phyloP scores from a whole-genome alignment of 2,329 filamentous ascomycete species.

The Aspergillus sp. region DNA sequence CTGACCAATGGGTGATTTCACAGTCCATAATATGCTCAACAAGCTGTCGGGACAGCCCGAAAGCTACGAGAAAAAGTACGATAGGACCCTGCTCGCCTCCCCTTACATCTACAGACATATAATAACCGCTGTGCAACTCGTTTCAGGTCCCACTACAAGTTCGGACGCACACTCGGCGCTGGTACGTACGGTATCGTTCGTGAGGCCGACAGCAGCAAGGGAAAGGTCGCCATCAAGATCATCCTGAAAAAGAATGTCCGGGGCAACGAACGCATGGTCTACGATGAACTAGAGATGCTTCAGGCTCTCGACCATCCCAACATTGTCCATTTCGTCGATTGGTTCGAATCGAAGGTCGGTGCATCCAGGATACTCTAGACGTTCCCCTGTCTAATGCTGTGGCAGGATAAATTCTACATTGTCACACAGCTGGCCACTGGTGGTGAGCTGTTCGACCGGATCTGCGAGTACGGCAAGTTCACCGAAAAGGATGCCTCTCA shows the following conservation, averaged over 20 bases:
- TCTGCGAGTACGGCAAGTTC: constrained; percentile 96
- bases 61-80: constrained; percentile 97
- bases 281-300: constrained; percentile 93
- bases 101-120: constrained; percentile 10
- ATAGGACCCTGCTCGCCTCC: constrained; percentile 11
- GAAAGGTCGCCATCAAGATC: constrained; percentile 96
- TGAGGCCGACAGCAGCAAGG: constrained; percentile 78
- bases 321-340: constrained; percentile 96
- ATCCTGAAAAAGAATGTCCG: constrained; percentile 99
- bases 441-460: constrained; percentile 95
- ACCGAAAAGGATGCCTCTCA: constrained; percentile 97
- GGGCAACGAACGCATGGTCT: constrained; percentile 97
- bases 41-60: constrained; percentile 95
- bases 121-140: constrained; percentile 10
- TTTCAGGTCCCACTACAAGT: constrained; percentile 77
- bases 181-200: constrained; percentile 98
- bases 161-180: constrained; percentile 90
- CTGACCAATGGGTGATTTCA: constrained; percentile 6
- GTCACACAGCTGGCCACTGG: constrained; percentile 95
- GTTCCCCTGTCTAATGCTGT: constrained; percentile 13
- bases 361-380: neutral
- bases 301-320: constrained; percentile 89
- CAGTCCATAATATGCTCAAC: constrained; percentile 88
- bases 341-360: constrained; percentile 94
- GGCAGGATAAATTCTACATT: constrained; percentile 98